phyloP scores from a whole-genome alignment of 2,329 filamentous ascomycete species.

The Geosmithia putterillii region DNA sequence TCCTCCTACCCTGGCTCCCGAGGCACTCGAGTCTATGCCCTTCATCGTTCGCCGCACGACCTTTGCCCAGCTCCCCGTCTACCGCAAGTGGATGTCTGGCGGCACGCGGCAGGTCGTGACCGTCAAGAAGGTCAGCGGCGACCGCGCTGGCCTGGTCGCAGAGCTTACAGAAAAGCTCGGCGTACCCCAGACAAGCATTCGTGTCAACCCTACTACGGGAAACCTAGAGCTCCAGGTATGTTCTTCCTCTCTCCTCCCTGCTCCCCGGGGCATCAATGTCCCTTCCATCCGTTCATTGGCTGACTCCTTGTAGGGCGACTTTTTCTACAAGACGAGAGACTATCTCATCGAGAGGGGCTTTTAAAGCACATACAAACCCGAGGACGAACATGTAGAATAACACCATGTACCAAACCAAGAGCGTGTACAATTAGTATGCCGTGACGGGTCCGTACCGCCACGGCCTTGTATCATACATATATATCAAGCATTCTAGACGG shows the following conservation, averaged over 20 bases:
- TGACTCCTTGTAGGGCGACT: constrained; percentile 16
- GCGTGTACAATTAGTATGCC: not conserved
- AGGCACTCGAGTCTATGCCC: constrained; percentile 21
- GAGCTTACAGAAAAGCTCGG: constrained; percentile 50
- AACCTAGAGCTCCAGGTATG: constrained; percentile 66
- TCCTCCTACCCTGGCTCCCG: constrained; percentile 15
- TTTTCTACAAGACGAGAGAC: constrained; percentile 13
- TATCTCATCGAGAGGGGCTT: constrained; percentile 23
- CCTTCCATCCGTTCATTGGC: not conserved
- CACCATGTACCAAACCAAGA: not conserved
- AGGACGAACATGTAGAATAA: not conserved
- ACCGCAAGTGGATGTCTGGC: constrained; percentile 59
- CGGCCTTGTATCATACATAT: not conserved
- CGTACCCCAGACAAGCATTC: constrained; percentile 40
- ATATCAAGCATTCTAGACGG: too few species aligned
- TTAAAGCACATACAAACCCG: constrained; percentile 7
- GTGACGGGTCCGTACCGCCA: too few species aligned
- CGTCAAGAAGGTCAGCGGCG: constrained; percentile 70
- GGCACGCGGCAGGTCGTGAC: constrained; percentile 64
- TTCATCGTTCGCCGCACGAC: constrained; percentile 65
- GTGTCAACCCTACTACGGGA: constrained; percentile 47
- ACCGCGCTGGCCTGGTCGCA: constrained; percentile 47
- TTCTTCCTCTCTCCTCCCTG: not conserved
- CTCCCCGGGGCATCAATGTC: not conserved
- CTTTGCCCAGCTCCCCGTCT: constrained; percentile 63